phyloP scores from a whole-genome alignment of 2,329 filamentous ascomycete species.

The Fusarium beomiforme region DNA sequence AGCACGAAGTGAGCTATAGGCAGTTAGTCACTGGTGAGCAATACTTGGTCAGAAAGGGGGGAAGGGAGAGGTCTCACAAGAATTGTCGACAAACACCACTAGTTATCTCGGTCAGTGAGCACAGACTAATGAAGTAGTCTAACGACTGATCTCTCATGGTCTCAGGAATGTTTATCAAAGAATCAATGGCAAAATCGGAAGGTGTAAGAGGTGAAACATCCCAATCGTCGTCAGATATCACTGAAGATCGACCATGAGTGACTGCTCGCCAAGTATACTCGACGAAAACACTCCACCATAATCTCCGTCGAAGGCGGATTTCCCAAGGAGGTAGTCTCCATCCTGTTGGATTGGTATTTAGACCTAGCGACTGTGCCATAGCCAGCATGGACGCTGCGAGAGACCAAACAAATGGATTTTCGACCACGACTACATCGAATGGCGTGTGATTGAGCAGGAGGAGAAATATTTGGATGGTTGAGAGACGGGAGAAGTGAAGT shows the following conservation, averaged over 20 bases:
- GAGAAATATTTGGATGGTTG: background rate
- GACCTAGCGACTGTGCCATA: background rate
- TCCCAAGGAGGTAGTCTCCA: conserved; percentile 1
- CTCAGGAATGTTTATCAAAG: background rate
- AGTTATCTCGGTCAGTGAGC: background rate
- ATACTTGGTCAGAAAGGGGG: fast-evolving
- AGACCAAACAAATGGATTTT: background rate
- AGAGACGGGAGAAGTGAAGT: background rate
- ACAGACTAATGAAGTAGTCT: background rate
- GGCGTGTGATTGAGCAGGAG: background rate
- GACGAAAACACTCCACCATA: conserved; percentile 2
- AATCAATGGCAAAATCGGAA: background rate
- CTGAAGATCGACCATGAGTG: background rate
- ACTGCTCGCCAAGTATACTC: conserved; percentile 8
- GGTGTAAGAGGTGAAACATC: background rate
- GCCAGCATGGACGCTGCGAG: background rate
- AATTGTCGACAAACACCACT: background rate
- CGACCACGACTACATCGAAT: background rate
- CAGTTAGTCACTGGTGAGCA: background rate
- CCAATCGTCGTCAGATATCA: background rate
- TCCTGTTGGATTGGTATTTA: background rate
- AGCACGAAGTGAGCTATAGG: background rate
- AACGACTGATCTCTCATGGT: background rate
- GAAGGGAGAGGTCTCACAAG: background rate
- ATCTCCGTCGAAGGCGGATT: background rate